A percentile compares a stretch with the other conserved stretches of the same genome.
phyloP scores from a whole-genome alignment of 2,329 filamentous ascomycete species.

The Talaromyces pinophilus region DNA sequence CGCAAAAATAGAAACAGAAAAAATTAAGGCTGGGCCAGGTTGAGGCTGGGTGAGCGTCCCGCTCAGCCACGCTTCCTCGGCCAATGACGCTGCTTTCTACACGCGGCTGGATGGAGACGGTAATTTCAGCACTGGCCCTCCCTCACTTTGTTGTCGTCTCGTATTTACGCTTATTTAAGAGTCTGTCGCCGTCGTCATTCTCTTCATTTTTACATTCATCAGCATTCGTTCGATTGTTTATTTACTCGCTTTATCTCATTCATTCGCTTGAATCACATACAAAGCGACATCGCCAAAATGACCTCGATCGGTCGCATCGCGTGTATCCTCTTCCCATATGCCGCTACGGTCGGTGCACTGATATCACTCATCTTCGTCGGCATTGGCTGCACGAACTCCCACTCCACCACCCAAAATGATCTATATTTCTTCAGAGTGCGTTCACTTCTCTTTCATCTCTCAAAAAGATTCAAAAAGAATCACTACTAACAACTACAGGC shows the following conservation, averaged over 20 bases:
- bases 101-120: slow-evolving; percentile 5
- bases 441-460: too few species aligned
- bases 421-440: slow-evolving; percentile 57
- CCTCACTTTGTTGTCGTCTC: neutral
- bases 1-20: slow-evolving; percentile 20
- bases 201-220: neutral
- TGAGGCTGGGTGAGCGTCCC: slow-evolving; percentile 5
- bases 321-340: slow-evolving; percentile 85
- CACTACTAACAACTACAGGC: slow-evolving; percentile 39
- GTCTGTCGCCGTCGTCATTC: neutral
- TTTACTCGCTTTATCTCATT: neutral
- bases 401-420: slow-evolving; percentile 48
- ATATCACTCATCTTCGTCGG: slow-evolving; percentile 65
- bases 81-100: slow-evolving; percentile 8
- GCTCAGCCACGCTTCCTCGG: slow-evolving; percentile 17
- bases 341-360: slow-evolving; percentile 74
- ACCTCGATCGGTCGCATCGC: slow-evolving; percentile 74
- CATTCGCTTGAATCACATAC: neutral
- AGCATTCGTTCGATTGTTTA: slow-evolving; percentile 2
- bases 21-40: neutral
- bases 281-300: slow-evolving; percentile 47
- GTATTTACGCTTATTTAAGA: neutral
- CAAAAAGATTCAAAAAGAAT: neutral
- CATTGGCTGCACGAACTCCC: slow-evolving; percentile 57
- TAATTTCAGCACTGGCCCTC: neutral